Percentiles rank a stretch among this genome's conserved stretches.
Conservation (phyloP, 441 rosid genomes). For the Erysimum pusillum region DNA sequence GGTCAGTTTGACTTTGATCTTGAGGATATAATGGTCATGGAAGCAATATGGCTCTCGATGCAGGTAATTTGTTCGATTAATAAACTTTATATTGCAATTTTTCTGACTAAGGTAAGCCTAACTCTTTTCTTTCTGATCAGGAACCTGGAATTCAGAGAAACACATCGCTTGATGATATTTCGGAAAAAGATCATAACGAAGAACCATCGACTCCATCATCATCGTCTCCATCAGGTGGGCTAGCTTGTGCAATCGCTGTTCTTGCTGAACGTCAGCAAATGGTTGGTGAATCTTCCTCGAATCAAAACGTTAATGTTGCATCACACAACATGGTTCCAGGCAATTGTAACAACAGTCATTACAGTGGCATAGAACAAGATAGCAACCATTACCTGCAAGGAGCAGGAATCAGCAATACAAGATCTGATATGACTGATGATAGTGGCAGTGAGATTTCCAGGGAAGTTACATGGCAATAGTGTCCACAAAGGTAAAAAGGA, state of each 20-base stretch:
- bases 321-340: slow-evolving; percentile 39
- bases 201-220: slow-evolving; percentile 68
- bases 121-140: slow-evolving; percentile 44
- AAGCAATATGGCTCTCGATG: slow-evolving; percentile 95
- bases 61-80: slow-evolving; percentile 60
- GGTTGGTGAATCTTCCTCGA: slow-evolving; percentile 62
- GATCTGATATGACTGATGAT: slow-evolving; percentile 60
- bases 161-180: slow-evolving; percentile 47
- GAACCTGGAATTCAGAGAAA: slow-evolving; percentile 63
- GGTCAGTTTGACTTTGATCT: slow-evolving; percentile 88
- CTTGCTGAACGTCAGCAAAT: slow-evolving; percentile 89
- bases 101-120: not conserved
- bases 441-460: slow-evolving; percentile 26
- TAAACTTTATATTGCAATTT: not conserved
- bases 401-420: slow-evolving; percentile 71
- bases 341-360: slow-evolving; percentile 21
- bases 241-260: slow-evolving; percentile 88
- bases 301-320: slow-evolving; percentile 38
- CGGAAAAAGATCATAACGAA: slow-evolving; percentile 50
- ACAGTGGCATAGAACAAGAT: slow-evolving; percentile 33
- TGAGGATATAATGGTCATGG: slow-evolving; percentile 96
- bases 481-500: not conserved
- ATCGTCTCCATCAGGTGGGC: slow-evolving; percentile 72
- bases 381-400: slow-evolving; percentile 55
- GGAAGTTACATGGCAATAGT: slow-evolving; percentile 34